Evolutionary conservation across 2,329 filamentous ascomycete genomes (phyloP).

Genomic region (Zarea fungicola): DNA sequence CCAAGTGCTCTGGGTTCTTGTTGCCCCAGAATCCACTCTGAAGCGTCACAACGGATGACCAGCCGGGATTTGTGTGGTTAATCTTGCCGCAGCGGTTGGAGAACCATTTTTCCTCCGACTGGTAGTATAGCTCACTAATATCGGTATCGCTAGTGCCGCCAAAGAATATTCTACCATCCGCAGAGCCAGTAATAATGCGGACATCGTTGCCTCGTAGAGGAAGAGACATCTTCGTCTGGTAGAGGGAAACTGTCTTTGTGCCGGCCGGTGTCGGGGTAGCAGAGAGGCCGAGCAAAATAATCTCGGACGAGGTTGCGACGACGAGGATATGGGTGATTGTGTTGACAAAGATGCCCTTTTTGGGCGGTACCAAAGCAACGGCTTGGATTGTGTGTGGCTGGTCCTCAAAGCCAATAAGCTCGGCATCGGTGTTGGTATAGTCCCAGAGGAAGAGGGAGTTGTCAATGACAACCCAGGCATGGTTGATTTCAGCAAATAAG

Average conservation of each 20-base stretch:
- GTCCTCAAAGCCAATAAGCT: slow-evolving; percentile 88
- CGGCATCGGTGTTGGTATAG: slow-evolving; percentile 86
- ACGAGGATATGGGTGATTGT: slow-evolving; percentile 85
- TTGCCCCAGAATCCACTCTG: slow-evolving; percentile 46
- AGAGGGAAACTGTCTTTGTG: slow-evolving; percentile 69
- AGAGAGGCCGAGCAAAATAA: slow-evolving; percentile 80
- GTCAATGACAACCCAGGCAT: slow-evolving; percentile 94
- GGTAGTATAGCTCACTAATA: slow-evolving; percentile 90
- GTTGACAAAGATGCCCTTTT: slow-evolving; percentile 78
- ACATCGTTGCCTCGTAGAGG: slow-evolving; percentile 72
- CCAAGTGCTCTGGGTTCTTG: slow-evolving; percentile 57
- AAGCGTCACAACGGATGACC: slow-evolving; percentile 57
- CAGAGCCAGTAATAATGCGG: slow-evolving; percentile 72
- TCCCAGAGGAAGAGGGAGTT: slow-evolving; percentile 97
- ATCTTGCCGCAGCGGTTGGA: slow-evolving; percentile 80
- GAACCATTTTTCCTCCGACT: slow-evolving; percentile 97
- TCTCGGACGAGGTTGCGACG: slow-evolving; percentile 78
- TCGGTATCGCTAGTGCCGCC: slow-evolving; percentile 76
- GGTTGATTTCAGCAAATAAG: slow-evolving; percentile 87
- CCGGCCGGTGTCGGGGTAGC: slow-evolving; percentile 63
- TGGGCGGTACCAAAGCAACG: slow-evolving; percentile 82
- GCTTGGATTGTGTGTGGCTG: slow-evolving; percentile 81
- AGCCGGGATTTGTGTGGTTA: slow-evolving; percentile 75
- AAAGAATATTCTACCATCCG: slow-evolving; percentile 89
- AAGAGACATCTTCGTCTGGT: slow-evolving; percentile 81